Evolutionary conservation across 768 basidiomycete species (phyloP), one percentile per base, ranked within the genome.

Genomic region (Mycena olivaceomarginata): DNA sequence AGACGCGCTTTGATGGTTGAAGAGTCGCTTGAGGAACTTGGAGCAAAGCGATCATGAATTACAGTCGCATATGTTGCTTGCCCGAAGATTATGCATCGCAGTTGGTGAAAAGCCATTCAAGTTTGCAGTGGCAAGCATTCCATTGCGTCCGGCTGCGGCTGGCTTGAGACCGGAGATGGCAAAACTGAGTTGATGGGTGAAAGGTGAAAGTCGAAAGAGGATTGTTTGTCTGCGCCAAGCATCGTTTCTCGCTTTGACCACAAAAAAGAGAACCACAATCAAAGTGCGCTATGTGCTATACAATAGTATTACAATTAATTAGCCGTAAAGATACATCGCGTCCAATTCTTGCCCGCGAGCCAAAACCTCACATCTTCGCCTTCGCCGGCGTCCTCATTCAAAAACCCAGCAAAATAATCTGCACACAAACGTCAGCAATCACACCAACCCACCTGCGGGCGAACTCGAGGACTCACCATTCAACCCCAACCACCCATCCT

Each of bases 341-440:
- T 16, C 43, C 16, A 22, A 18, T 13, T 12, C 6, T n/a, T 25
- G 51, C 3, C 20, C 10, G 5, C 31, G 31, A 31, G 31, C 43
- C 20, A 5, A 64, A 12, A 12, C 18, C 25, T 56, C 40, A 74
- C 59, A 75, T 39, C 39, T 31, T 62, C 46, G 73, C 70, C 66
- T 63, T 75, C 51, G 39, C 6, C 18, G 62, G 20, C 51, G 53
- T n/a, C 16, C 45, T 22, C 72, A 16, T 68, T 40, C 70, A 78
- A 75, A 65, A 78, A 78, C 18, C 77, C 77, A n/a, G 77, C 77
- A 78, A 78, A 78, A 59, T 78, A 78, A 45, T 78, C 77, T 74
- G 40, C 46, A 43, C 46, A 51, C 12, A 57, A 41, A 18, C 37
- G n/a, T 70, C 56, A 70, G 56, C 18, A 7, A 45, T n/a, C 5